Base-by-base conservation (phyloP, 2,329 filamentous ascomycete species). In the Davidsoniella eucalypti region DNA sequence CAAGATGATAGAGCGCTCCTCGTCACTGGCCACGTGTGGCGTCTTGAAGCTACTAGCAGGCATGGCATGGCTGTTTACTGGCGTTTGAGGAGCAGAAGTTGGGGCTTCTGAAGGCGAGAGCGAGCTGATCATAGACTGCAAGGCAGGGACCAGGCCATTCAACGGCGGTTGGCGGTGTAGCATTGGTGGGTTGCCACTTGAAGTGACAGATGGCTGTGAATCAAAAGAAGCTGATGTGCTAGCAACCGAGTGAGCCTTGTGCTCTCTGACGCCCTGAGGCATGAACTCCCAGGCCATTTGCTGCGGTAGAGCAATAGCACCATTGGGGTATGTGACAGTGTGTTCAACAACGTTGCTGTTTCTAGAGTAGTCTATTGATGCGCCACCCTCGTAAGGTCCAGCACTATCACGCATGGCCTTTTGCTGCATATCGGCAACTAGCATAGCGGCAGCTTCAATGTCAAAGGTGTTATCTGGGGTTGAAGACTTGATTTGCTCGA, bases 351-450 rank as follows among this genome's bases (percentile, higher is more conserved):
- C 72, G 41, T 81, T 72, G 50, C 80, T 72, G 55, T 75, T 78
- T 58, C 78, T 80, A 55, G 85, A 78, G 53, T 86, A 79, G 12
- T 82, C 71, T 64, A 84, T 80, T 61, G 77, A 75, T 29, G 73
- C 67, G 61, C 65, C 70, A 55, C 71, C 67, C 55, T 78, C 75
- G 59, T 71, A 80, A 46, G 73, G 69, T 57, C 69, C 71, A 55
- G 69, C 70, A 56, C 70, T 73, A 54, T 67, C 67, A 52, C 76
- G 74, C 66, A 78, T 86, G 59, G 79, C 79, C 72, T 95, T 95
- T 71, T 95, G 87, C 69, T 94, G 90, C 63, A 96, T 83, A 69
- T 96, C 88, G 63, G 90, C 92, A 71, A 98, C 93, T 65, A 98
- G 78, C 87, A 96, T 95, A 58, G 92, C 92, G 58, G 92, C 92